Conservation (phyloP, 495 filamentous ascomycete genomes). For the Penicillium alfredii region DNA sequence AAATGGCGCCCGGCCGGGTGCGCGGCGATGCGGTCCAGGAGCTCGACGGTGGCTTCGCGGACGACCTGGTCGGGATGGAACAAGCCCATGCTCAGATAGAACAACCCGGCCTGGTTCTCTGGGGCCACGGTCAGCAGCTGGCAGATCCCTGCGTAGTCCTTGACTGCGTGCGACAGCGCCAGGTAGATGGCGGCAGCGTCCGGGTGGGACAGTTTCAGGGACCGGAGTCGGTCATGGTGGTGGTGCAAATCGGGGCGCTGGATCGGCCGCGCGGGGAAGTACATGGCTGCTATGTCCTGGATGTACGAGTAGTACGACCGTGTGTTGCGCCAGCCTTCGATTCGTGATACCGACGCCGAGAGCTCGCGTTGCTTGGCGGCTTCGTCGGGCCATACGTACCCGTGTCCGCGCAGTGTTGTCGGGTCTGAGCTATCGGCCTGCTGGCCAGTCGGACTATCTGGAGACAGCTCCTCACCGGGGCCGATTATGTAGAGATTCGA, state of each 20-base stretch:
- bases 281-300: slow-evolving; percentile 60
- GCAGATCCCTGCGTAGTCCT: slow-evolving; percentile 81
- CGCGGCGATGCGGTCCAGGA: slow-evolving; percentile 73
- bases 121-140: slow-evolving; percentile 81
- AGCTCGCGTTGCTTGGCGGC: slow-evolving; percentile 74
- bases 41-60: slow-evolving; percentile 65
- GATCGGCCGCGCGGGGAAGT: slow-evolving; percentile 59
- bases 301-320: slow-evolving; percentile 93
- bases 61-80: slow-evolving; percentile 84
- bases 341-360: slow-evolving; percentile 79
- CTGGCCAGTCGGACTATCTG: slow-evolving; percentile 43
- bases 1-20: slow-evolving; percentile 93
- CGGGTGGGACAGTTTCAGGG: slow-evolving; percentile 61
- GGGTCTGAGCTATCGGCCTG: slow-evolving; percentile 47
- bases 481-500: slow-evolving; percentile 85
- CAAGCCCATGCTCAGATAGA: slow-evolving; percentile 87
- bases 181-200: slow-evolving; percentile 76
- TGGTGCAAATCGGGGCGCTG: slow-evolving; percentile 81
- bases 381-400: slow-evolving; percentile 91
- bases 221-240: slow-evolving; percentile 83
- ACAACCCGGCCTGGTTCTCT: slow-evolving; percentile 82
- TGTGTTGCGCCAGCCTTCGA: slow-evolving; percentile 94
- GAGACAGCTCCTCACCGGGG: slow-evolving; percentile 41
- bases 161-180: slow-evolving; percentile 66
- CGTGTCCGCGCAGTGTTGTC: slow-evolving; percentile 68